phyloP scores from a whole-genome alignment of 768 basidiomycete species.

The Rossbeevera mucosa region DNA sequence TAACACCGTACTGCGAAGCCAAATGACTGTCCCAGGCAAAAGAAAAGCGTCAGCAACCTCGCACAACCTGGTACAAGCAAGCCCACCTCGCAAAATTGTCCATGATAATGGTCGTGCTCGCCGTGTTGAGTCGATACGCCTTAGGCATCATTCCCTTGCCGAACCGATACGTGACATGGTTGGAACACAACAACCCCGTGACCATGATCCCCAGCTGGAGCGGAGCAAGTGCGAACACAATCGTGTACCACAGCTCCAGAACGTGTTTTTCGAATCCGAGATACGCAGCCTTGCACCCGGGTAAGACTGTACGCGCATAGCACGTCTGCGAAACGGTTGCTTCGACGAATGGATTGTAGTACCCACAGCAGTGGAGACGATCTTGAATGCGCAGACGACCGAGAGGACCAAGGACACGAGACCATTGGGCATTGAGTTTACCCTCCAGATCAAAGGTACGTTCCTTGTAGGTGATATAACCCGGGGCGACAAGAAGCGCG shows the following conservation, averaged over 20 bases:
- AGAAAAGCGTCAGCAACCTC: neutral
- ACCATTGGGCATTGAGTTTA: constrained; percentile 78
- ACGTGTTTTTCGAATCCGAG: constrained; percentile 52
- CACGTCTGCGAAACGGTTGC: constrained; percentile 72
- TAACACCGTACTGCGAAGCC: constrained; percentile 66
- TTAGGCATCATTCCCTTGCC: constrained; percentile 88
- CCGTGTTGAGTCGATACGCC: constrained; percentile 69
- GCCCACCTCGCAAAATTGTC: constrained; percentile 74
- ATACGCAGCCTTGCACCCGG: constrained; percentile 70
- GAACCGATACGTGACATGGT: constrained; percentile 83
- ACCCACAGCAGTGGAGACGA: constrained; percentile 74
- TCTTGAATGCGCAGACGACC: constrained; percentile 71
- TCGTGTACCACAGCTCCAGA: constrained; percentile 61
- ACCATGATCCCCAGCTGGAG: constrained; percentile 62
- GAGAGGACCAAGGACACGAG: constrained; percentile 48
- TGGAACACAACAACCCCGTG: constrained; percentile 63
- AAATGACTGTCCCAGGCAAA: constrained; percentile 47
- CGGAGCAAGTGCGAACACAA: constrained; percentile 63
- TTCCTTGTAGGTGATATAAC: constrained; percentile 74
- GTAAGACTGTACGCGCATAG: constrained; percentile 64
- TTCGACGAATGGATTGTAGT: constrained; percentile 75
- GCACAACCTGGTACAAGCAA: neutral
- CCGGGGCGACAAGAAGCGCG: constrained; percentile 65
- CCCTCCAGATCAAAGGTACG: constrained; percentile 76
- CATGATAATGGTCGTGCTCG: constrained; percentile 78